phyloP scores from a whole-genome alignment of 2,329 filamentous ascomycete species.

The Coleophoma eucalyptorum region DNA sequence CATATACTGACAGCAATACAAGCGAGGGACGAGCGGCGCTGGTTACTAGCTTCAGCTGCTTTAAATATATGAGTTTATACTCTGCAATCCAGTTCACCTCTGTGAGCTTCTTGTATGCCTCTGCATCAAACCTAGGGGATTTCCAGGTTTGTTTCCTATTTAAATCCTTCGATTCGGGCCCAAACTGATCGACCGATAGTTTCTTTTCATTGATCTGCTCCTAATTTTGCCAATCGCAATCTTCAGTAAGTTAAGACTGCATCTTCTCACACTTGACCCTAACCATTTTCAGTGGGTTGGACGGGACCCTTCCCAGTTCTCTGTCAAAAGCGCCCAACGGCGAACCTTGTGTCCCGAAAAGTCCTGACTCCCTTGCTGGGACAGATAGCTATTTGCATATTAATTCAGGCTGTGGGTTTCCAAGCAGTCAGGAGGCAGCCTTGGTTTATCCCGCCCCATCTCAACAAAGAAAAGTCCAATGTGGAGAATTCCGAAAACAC shows the following conservation, averaged over 20 bases:
- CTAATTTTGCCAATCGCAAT: slow-evolving; percentile 95
- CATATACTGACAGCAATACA: neutral
- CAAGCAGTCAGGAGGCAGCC: slow-evolving; percentile 70
- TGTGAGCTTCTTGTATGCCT: slow-evolving; percentile 93
- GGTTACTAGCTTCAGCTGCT: slow-evolving; percentile 98
- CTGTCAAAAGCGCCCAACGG: slow-evolving; percentile 82
- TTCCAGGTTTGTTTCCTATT: slow-evolving; percentile 62
- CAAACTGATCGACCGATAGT: slow-evolving; percentile 39
- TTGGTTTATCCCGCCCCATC: slow-evolving; percentile 81
- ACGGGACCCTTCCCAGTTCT: slow-evolving; percentile 76
- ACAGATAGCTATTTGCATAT: slow-evolving; percentile 78
- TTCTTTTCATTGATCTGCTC: slow-evolving; percentile 89
- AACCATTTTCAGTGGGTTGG: slow-evolving; percentile 82
- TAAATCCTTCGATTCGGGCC: neutral
- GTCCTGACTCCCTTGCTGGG: slow-evolving; percentile 85
- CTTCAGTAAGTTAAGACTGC: slow-evolving; percentile 59
- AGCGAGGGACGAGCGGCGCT: slow-evolving; percentile 88
- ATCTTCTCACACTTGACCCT: neutral
- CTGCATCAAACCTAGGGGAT: slow-evolving; percentile 89
- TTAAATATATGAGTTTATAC: slow-evolving; percentile 99
- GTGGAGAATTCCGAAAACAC: slow-evolving; percentile 93
- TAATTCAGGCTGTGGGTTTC: slow-evolving; percentile 73
- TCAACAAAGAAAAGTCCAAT: slow-evolving; percentile 77
- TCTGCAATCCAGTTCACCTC: slow-evolving; percentile 99
- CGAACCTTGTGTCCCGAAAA: slow-evolving; percentile 87